Evolutionary conservation across 371 early-diverging fungal genomes (phyloP), one percentile per base, ranked within the genome.

Genomic region (Mucor circinelloides): DNA sequence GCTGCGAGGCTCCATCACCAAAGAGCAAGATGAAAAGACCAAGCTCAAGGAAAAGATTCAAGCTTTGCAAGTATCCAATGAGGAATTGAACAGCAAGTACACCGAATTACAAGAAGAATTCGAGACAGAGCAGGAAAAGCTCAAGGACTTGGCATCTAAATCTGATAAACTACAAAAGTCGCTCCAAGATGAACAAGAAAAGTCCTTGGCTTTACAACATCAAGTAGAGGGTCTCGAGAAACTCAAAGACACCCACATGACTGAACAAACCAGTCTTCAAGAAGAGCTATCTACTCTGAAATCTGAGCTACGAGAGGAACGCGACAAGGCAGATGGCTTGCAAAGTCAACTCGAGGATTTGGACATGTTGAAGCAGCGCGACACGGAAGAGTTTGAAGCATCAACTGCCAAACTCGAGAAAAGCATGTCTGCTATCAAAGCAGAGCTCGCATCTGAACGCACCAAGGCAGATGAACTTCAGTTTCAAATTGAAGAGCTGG

Each of bases 1-100:
- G 2, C 17, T 59, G 9, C 25, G 40, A 21, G 21, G 38, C 3
- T 21, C n/a, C 15, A 3, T 63, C 2, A 34, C 55, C 19, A 28
- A 54, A n/a, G 60, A 69, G 36, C 58, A 46, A 34, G 13, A 32
- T 5, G 55, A 36, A 13, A 30, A 55, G 21, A 21, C 23, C 13
- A 48, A 38, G 7, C 21, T 69, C 6, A 60, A 60, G 36, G 54
- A 50, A 23, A 55, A 64, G 13, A 58, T 64, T 0, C 59, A 64
- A 6, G 30, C 15, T 17, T 32, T 68, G 42, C n/a, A 63, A 30
- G 25, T 54, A 12, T 6, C 34, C 27, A 31, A 68, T 7, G 28
- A 62, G n/a, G 58, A 68, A 6, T 15, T 57, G n/a, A 8, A 15
- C 0, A 5, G 19, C 21, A 57, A 9, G 3, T n/a, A 13, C 15